Evolutionary conservation across 148 eudicot species (phyloP).

Genomic region (Heliamphora exappendiculata): DNA sequence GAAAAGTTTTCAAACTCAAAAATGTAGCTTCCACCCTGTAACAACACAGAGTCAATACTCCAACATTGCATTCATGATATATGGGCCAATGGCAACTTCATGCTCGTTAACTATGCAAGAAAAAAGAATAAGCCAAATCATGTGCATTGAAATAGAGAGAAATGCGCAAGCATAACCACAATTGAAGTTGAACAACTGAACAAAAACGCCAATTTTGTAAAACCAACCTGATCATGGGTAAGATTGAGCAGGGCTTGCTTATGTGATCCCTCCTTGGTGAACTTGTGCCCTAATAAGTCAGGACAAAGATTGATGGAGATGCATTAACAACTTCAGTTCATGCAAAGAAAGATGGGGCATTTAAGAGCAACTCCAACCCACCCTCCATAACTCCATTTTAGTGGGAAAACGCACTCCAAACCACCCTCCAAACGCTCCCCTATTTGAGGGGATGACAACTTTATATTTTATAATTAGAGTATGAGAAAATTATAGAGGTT

Average conservation of each 20-base stretch:
- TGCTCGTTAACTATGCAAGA: not conserved
- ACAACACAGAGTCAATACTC: slow-evolving; percentile 5
- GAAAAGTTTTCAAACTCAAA: slow-evolving; percentile 76
- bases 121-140: not conserved
- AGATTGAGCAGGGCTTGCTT: slow-evolving; percentile 70
- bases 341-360: not conserved
- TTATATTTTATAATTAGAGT: too few species aligned
- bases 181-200: not conserved
- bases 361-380: not conserved
- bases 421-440: too few species aligned
- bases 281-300: slow-evolving; percentile 47
- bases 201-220: not conserved
- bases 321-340: not conserved
- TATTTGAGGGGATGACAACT: too few species aligned
- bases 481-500: too few species aligned
- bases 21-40: slow-evolving; percentile 58
- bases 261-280: slow-evolving; percentile 50
- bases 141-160: not conserved
- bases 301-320: not conserved
- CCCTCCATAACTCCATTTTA: too few species aligned
- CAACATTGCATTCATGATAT: not conserved
- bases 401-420: too few species aligned
- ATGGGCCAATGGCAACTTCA: not conserved
- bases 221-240: slow-evolving; percentile 38
- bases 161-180: not conserved